Percentiles rank a stretch among this genome's conserved stretches.
These are phyloP conservation scores for Euphorbia pulcherrima DNA, from an alignment of 345 rosid genomes.

Conservation along the genomic window DNA sequence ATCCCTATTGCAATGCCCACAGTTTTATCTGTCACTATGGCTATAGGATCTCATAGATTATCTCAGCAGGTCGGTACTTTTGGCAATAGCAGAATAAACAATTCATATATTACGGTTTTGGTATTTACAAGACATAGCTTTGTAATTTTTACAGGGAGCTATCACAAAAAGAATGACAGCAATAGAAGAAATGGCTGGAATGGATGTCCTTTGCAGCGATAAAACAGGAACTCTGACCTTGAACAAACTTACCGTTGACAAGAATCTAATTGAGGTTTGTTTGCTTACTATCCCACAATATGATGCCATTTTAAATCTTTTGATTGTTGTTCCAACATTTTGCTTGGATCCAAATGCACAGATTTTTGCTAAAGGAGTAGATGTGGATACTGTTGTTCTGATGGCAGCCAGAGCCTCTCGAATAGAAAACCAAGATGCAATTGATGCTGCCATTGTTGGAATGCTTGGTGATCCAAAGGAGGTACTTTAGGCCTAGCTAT, in stretches of 20 bases:
- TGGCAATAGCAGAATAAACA: neutral
- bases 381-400: slow-evolving; percentile 43
- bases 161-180: slow-evolving; percentile 75
- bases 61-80: slow-evolving; percentile 48
- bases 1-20: slow-evolving; percentile 79
- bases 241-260: slow-evolving; percentile 58
- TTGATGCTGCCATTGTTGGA: slow-evolving; percentile 59
- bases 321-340: neutral
- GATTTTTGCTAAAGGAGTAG: slow-evolving; percentile 52
- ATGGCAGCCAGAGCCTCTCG: slow-evolving; percentile 68
- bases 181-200: slow-evolving; percentile 73
- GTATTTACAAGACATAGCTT: neutral
- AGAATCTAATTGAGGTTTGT: slow-evolving; percentile 57
- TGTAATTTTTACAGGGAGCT: slow-evolving; percentile 45
- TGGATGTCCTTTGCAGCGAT: slow-evolving; percentile 70
- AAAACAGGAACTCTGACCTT: slow-evolving; percentile 67
- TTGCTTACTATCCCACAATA: neutral
- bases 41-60: slow-evolving; percentile 62
- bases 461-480: slow-evolving; percentile 67
- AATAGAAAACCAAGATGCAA: slow-evolving; percentile 62
- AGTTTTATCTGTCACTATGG: slow-evolving; percentile 66
- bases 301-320: neutral
- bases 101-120: slow-evolving; percentile 5
- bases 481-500: no score
- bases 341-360: slow-evolving; percentile 13